These are phyloP conservation scores for Plectosphaerella plurivora DNA, from an alignment of 2,329 filamentous ascomycete species.

Conservation along the genomic window DNA sequence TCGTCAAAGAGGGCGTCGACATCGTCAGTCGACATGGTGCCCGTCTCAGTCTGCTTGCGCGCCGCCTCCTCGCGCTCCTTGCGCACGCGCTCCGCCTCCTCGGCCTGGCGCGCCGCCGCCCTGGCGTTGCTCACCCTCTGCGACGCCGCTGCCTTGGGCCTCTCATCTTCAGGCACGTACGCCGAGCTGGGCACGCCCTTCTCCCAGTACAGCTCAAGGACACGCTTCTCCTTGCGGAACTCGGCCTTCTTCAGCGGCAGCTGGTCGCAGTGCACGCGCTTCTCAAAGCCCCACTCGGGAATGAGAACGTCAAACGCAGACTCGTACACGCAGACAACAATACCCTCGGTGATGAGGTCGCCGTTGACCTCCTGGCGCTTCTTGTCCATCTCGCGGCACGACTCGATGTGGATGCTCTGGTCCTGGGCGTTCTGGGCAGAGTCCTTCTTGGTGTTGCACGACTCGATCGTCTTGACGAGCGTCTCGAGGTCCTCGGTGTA, in stretches of 20 bases:
- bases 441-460: slow-evolving; percentile 98
- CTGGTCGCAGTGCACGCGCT: slow-evolving; percentile 98
- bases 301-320: slow-evolving; percentile 98
- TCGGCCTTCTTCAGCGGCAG: slow-evolving; percentile 98
- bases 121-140: slow-evolving; percentile 71
- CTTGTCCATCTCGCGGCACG: slow-evolving; percentile 93
- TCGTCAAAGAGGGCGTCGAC: slow-evolving; percentile 95
- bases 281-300: slow-evolving; percentile 97
- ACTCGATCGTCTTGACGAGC: slow-evolving; percentile 86
- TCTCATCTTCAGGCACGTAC: slow-evolving; percentile 94
- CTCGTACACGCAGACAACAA: slow-evolving; percentile 96
- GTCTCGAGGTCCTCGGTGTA: slow-evolving; percentile 86
- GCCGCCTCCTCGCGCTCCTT: slow-evolving; percentile 88
- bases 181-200: slow-evolving; percentile 96
- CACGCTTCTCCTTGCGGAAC: slow-evolving; percentile 91
- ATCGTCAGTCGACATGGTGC: slow-evolving; percentile 88
- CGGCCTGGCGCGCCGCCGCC: slow-evolving; percentile 73
- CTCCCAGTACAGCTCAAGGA: slow-evolving; percentile 98
- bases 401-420: slow-evolving; percentile 97
- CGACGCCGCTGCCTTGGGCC: slow-evolving; percentile 75
- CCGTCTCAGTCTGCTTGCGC: slow-evolving; percentile 90
- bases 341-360: slow-evolving; percentile 91
- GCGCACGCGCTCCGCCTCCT: slow-evolving; percentile 73
- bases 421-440: slow-evolving; percentile 96
- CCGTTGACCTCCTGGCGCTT: slow-evolving; percentile 80